These are phyloP conservation scores for Tuber magnatum DNA, from an alignment of 495 filamentous ascomycete species.

Conservation along the genomic window DNA sequence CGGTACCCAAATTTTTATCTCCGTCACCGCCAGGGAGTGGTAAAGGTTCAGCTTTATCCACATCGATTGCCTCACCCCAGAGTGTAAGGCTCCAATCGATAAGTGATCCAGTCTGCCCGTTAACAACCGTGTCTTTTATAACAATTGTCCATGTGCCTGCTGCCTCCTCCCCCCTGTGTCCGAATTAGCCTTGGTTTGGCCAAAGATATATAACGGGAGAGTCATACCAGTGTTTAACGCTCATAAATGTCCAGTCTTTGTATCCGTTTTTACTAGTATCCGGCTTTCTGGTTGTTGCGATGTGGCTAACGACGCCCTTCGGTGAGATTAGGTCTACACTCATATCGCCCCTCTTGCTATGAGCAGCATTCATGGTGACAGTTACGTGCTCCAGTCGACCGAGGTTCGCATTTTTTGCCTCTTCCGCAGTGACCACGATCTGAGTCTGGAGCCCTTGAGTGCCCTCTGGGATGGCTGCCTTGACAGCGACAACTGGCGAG, in stretches of 20 bases:
- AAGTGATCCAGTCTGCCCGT: constrained; percentile 68
- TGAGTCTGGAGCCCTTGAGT: constrained; percentile 66
- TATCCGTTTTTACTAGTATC: constrained; percentile 68
- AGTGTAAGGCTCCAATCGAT: constrained; percentile 89
- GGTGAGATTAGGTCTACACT: constrained; percentile 90
- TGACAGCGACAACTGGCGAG: constrained; percentile 86
- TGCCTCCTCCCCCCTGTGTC: constrained; percentile 75
- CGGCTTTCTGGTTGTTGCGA: constrained; percentile 61
- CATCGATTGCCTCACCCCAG: constrained; percentile 82
- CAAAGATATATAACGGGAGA: constrained; percentile 11
- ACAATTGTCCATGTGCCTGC: constrained; percentile 83
- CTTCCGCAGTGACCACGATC: constrained; percentile 68
- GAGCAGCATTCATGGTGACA: constrained; percentile 91
- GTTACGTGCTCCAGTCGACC: constrained; percentile 86
- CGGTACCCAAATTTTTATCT: not conserved
- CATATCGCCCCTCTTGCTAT: constrained; percentile 78
- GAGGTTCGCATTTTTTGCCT: constrained; percentile 73
- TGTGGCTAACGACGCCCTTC: constrained; percentile 69
- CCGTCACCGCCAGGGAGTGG: constrained; percentile 71
- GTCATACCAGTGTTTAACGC: constrained; percentile 84
- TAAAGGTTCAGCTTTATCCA: constrained; percentile 58
- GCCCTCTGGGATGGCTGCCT: constrained; percentile 79
- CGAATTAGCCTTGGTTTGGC: constrained; percentile 6
- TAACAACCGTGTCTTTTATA: constrained; percentile 76
- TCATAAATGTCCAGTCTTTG: constrained; percentile 97